phyloP scores from a whole-genome alignment of 108 stramenopile genomes.

The Discostella stelligeroides region DNA sequence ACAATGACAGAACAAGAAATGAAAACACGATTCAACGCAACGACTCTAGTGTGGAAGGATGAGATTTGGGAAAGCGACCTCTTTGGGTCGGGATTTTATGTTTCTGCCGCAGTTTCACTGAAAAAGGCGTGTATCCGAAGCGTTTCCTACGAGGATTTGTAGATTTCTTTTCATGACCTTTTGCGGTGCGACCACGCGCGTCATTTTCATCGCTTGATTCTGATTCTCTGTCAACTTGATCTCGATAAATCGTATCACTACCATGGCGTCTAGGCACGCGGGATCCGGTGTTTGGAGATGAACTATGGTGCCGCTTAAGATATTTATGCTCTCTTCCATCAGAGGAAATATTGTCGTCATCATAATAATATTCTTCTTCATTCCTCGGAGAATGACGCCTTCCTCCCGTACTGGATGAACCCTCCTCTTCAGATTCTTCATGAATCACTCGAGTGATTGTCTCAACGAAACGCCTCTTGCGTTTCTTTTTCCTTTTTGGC shows the following conservation, averaged over 20 bases:
- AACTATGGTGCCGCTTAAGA: not conserved
- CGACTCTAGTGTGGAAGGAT: constrained; percentile 8
- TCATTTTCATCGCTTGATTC: not conserved
- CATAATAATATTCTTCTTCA: too few relatives aligned
- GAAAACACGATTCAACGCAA: constrained; percentile 1
- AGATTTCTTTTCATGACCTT: not conserved
- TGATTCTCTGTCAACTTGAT: not conserved
- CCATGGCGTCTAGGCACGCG: not conserved
- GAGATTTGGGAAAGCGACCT: not conserved
- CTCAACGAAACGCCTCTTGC: constrained; percentile 36
- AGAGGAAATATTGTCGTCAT: not conserved
- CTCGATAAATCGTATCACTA: not conserved
- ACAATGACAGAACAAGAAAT: not conserved
- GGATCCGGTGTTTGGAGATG: not conserved
- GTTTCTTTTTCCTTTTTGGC: constrained; percentile 29
- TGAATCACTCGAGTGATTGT: constrained; percentile 39
- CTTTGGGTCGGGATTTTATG: not conserved
- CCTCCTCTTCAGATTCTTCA: constrained; percentile 42
- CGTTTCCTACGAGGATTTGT: not conserved
- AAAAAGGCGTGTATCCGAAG: not conserved
- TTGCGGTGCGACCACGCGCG: not conserved
- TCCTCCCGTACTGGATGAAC: constrained; percentile 3
- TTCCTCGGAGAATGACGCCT: not conserved
- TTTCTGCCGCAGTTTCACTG: constrained; percentile 2
- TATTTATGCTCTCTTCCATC: not conserved